Base-by-base conservation (phyloP, 2,329 filamentous ascomycete genomes). In the Pyricularia sp. region DNA sequence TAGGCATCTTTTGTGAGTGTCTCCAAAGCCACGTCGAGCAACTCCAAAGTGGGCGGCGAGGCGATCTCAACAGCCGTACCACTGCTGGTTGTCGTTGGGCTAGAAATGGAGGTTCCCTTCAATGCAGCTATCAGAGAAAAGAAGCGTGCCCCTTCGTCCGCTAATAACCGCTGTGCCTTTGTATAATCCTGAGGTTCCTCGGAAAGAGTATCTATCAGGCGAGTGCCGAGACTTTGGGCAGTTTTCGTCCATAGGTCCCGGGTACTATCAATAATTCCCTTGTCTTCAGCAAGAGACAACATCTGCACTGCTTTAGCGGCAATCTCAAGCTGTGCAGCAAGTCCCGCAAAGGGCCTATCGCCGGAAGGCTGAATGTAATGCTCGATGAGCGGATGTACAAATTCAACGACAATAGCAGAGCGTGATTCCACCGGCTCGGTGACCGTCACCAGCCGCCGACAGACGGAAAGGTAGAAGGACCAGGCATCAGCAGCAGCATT, bases 151-250 rank as follows among this genome's bases (percentile, higher is more conserved):
- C 89, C 89, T 73, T 91, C 86, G 7, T 88, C 83, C 11, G 87
- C 86, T 30, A 97, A 83, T 59, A 82, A 81, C 67, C 87, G 84
- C 76, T 97, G 93, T 0, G 92, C 96, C 61, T 84, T 83, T 30
- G 86, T 84, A 72, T 92, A 92, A 23, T 93, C 91, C 71, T 90
- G 90, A 0, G 93, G 93, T 69, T 94, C 88, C 75, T 94, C 93
- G 0, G 94, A 93, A 5, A 92, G 84, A 0, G 93, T 96, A 6
- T 87, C 86, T 68, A 88, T 89, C 69, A 97, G 88, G 55, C 86
- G 84, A 36, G 87, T 82, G 30, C 89, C 81, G n/a, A 97, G 79
- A 0, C 83, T 77, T 0, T 85, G 80, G 0, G 87, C 85, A n/a
- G 93, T 78, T 1, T 81, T 81, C 2, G 81, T 77, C 92, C 92